Evolutionary conservation across 176 grass and related monocot genomes (phyloP), one percentile per base, ranked within the genome.

Genomic region (Raddia distichophylla): DNA sequence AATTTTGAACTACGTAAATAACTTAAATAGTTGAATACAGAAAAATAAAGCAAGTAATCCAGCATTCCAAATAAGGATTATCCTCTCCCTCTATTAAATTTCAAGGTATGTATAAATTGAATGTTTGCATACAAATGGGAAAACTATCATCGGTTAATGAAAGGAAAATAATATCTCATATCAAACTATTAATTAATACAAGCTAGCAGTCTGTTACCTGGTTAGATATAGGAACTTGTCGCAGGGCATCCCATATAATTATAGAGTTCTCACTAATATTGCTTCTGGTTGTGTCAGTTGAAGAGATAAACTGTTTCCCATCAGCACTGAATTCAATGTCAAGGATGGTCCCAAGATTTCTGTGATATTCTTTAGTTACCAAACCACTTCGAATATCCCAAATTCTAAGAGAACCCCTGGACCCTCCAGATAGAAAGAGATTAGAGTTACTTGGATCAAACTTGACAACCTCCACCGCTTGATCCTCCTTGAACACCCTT

Each of bases 221-320:
- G 82, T 94, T 94, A 48, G 94, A 97, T 71, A 97, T 78, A 89
- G 94, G 91, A 83, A 97, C 67, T 87, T 97, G 87, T 49, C 94
- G 91, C 44, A 49, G 7, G 18, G 83, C 70, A 89, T 97, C 94
- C 94, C 92, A 97, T 18, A 97, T 46, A 46, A 97, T 88, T 77
- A 97, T 90, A 87, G 87, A 89, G 37, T 97, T 94, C 75, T 97
- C 94, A 87, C 85, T 90, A 74, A 97, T 90, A 74, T 87, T 94
- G 52, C 90, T 97, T 82, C 62, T 92, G 12, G 94, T 85, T 72
- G 90, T 94, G 92, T 97, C 94, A 56, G 85, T 94, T 77, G 94
- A 97, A 89, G 68, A 89, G 71, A 97, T 76, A 79, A 97, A 97
- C 46, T 94, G 87, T 80, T 80, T 92, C 54, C 94, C 94, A 85